These are phyloP conservation scores for Penicillium sp. DNA, from an alignment of 2,329 filamentous ascomycete species.

Conservation along the genomic window DNA sequence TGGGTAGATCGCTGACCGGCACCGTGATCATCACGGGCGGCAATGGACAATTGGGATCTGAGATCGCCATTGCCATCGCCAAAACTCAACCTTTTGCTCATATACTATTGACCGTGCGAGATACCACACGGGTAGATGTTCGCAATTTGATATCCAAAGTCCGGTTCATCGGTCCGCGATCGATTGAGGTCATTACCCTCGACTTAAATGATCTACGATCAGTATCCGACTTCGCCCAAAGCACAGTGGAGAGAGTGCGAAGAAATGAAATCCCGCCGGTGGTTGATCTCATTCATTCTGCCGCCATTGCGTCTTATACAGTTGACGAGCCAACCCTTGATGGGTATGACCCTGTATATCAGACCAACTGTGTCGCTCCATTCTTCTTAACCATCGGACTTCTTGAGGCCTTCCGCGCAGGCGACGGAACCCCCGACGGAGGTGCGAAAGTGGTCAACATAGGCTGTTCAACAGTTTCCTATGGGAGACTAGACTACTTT, in stretches of 20 bases:
- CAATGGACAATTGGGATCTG: slow-evolving; percentile 36
- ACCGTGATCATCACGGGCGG: slow-evolving; percentile 40
- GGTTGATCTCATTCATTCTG: slow-evolving; percentile 33
- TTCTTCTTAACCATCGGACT: slow-evolving; percentile 37
- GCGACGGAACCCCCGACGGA: slow-evolving; percentile 29
- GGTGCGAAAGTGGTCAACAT: slow-evolving; percentile 38
- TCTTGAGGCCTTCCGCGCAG: slow-evolving; percentile 37
- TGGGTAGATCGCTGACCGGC: slow-evolving; percentile 35
- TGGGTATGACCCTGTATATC: slow-evolving; percentile 38
- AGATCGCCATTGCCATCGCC: slow-evolving; percentile 36
- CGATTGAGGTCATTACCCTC: slow-evolving; percentile 31
- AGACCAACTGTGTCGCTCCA: slow-evolving; percentile 38
- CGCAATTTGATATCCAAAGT: slow-evolving; percentile 27
- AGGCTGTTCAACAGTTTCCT: slow-evolving; percentile 33
- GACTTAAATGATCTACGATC: slow-evolving; percentile 35
- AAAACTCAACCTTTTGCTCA: slow-evolving; percentile 38
- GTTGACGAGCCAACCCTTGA: slow-evolving; percentile 31
- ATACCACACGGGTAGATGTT: slow-evolving; percentile 31
- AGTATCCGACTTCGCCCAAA: slow-evolving; percentile 29
- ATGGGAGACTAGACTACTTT: slow-evolving; percentile 35
- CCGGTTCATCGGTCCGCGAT: slow-evolving; percentile 34
- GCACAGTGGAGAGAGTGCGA: slow-evolving; percentile 34
- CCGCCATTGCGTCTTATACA: slow-evolving; percentile 34
- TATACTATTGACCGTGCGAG: slow-evolving; percentile 31
- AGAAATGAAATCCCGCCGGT: slow-evolving; percentile 37